Evolutionary conservation across 1,139 yeast genomes (phyloP).

Genomic region (Diutina ranongensis): DNA sequence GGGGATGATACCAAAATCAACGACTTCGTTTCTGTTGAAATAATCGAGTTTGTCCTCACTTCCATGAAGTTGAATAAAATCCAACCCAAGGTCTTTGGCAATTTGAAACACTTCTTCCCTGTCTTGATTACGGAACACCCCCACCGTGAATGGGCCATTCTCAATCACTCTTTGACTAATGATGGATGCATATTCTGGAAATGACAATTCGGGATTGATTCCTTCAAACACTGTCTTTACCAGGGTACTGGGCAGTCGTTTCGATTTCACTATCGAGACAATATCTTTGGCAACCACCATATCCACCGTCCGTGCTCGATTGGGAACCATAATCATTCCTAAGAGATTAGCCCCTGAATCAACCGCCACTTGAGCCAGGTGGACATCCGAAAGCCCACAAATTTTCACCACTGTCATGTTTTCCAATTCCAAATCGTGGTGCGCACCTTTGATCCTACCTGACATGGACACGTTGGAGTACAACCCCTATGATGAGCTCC

Average conservation of each 20-base stretch:
- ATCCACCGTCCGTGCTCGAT: conserved; percentile 60
- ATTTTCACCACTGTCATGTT: conserved; percentile 45
- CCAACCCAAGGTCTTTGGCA: conserved; percentile 42
- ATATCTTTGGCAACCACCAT: conserved; percentile 43
- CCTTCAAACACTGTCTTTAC: conserved; percentile 11
- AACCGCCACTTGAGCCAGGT: conserved; percentile 62
- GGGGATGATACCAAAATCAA: conserved; percentile 55
- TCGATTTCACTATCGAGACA: conserved; percentile 9
- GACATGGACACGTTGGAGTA: conserved; percentile 12
- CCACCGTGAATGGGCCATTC: conserved; percentile 69
- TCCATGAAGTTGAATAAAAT: conserved; percentile 85
- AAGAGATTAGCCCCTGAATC: conserved; percentile 61
- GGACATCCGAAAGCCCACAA: conserved; percentile 65
- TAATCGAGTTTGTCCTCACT: conserved; percentile 54
- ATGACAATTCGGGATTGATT: conserved; percentile 21
- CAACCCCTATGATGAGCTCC: conserved; percentile 25
- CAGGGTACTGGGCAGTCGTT: not conserved
- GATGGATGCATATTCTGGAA: conserved; percentile 14
- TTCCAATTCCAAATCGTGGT: conserved; percentile 5
- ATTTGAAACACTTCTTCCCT: conserved; percentile 44
- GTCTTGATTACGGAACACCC: conserved; percentile 82
- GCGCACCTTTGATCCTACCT: not conserved
- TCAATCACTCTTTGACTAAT: conserved; percentile 18
- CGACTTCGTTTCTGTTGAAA: conserved; percentile 24
- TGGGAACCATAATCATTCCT: conserved; percentile 84